phyloP scores from a whole-genome alignment of 768 basidiomycete species.

The Mycena indigotica region DNA sequence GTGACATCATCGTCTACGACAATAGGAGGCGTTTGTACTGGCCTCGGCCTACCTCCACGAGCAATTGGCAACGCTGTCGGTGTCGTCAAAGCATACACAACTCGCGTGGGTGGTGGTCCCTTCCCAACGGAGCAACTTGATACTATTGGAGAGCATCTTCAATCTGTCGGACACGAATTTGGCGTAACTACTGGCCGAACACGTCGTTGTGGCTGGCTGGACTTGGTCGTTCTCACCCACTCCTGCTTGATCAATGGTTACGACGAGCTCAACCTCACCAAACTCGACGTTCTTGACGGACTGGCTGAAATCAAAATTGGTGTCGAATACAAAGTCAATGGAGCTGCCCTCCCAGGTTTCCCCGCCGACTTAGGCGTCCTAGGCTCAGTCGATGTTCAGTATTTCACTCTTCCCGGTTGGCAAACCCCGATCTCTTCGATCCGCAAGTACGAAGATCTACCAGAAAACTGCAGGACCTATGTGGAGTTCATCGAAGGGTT shows the following conservation, averaged over 20 bases:
- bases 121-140: constrained; percentile 97
- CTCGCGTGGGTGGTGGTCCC: constrained; percentile 96
- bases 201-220: constrained; percentile 96
- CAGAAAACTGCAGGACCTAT: constrained; percentile 83
- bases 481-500: constrained; percentile 83
- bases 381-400: constrained; percentile 78
- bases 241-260: constrained; percentile 96
- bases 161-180: constrained; percentile 91
- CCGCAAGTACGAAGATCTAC: constrained; percentile 72
- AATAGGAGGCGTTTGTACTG: constrained; percentile 95
- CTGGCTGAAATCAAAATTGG: constrained; percentile 88
- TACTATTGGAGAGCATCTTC: constrained; percentile 83
- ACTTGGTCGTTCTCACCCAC: constrained; percentile 92
- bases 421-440: constrained; percentile 68
- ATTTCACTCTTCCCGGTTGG: constrained; percentile 93
- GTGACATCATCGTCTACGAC: constrained; percentile 94
- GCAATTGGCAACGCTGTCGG: constrained; percentile 85
- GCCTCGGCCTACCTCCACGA: constrained; percentile 94
- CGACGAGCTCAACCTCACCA: constrained; percentile 90
- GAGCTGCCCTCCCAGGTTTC: constrained; percentile 78
- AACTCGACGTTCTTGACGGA: constrained; percentile 88
- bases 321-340: constrained; percentile 77
- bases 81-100: constrained; percentile 98
- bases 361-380: constrained; percentile 90
- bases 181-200: constrained; percentile 92